Evolutionary conservation across 208 protist genomes (phyloP).

Genomic region (Acanthamoeba castellanii): DNA sequence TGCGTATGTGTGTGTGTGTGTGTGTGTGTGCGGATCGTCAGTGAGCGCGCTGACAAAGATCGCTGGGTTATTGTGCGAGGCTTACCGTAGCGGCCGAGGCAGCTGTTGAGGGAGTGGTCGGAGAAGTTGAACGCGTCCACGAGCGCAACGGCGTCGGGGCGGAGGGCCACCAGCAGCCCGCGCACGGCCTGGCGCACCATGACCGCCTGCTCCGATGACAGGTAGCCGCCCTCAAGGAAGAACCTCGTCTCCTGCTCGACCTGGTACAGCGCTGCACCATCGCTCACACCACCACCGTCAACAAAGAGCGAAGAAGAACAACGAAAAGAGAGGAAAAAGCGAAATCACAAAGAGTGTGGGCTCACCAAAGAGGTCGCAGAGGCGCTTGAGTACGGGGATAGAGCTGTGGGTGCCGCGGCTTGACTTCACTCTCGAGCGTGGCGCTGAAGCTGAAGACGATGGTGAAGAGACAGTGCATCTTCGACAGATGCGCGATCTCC

Average conservation of each 20-base stretch:
- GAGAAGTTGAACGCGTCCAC: conserved; percentile 78
- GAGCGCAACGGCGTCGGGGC: conserved; percentile 71
- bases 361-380: conserved; percentile 66
- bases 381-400: conserved; percentile 65
- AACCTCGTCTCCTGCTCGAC: conserved; percentile 70
- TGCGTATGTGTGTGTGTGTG: too few species aligned
- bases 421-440: conserved; percentile 44
- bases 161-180: conserved; percentile 60
- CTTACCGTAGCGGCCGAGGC: conserved; percentile 76
- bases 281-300: neutral
- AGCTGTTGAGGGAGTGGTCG: conserved; percentile 74
- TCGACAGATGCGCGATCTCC: conserved; percentile 75
- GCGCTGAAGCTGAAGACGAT: conserved; percentile 59
- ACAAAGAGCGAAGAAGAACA: neutral
- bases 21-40: neutral
- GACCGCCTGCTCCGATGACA: conserved; percentile 17
- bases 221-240: conserved; percentile 59
- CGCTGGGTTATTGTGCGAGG: neutral
- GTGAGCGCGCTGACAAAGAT: neutral
- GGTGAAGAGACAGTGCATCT: conserved; percentile 66
- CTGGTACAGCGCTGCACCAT: conserved; percentile 50
- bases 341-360: neutral
- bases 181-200: conserved; percentile 66
- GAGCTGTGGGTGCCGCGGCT: conserved; percentile 17
- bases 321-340: neutral